A percentile compares a stretch with the other conserved stretches of the same genome.
phyloP scores from a whole-genome alignment of 805 yeast species.

The Ogataea zsoltii region DNA sequence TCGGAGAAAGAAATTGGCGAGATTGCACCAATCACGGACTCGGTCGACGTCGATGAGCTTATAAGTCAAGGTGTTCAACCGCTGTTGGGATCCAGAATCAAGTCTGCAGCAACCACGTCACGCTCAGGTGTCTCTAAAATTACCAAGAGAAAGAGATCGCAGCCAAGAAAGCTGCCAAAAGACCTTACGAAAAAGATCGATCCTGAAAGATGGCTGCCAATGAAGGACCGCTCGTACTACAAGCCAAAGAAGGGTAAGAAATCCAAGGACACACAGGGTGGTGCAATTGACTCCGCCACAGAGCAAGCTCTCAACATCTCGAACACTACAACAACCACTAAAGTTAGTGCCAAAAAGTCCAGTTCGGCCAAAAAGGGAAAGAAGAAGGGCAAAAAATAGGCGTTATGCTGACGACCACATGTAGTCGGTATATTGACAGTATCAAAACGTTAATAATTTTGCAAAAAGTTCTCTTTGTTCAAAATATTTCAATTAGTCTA shows the following conservation, averaged over 20 bases:
- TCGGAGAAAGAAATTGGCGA: conserved; percentile 17
- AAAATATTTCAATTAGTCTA: too few relatives aligned
- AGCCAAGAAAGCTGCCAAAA: conserved; percentile 31
- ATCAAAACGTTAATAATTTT: too few relatives aligned
- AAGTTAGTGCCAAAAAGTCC: conserved; percentile 17
- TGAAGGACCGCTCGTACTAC: conserved; percentile 81
- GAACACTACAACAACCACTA: conserved; percentile 15
- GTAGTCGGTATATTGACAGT: too few relatives aligned
- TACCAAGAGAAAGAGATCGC: conserved; percentile 27
- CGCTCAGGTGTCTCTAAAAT: conserved; percentile 21
- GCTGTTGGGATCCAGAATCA: conserved; percentile 17
- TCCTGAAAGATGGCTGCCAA: conserved; percentile 88
- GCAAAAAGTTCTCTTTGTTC: too few relatives aligned
- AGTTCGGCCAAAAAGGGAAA: conserved; percentile 31
- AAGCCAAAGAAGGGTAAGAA: conserved; percentile 74
- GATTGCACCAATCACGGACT: conserved; percentile 29
- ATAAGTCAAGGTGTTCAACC: conserved; percentile 32
- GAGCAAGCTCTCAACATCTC: conserved; percentile 38
- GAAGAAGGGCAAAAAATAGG: conserved; percentile 13
- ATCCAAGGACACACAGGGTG: conserved; percentile 62
- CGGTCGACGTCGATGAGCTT: conserved; percentile 34
- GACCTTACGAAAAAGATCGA: conserved; percentile 40
- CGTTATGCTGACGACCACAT: too few relatives aligned
- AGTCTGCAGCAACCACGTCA: conserved; percentile 4
- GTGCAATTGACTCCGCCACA: conserved; percentile 47